Base-by-base conservation (phyloP, 495 filamentous ascomycete species). In the Ramalina intermedia region DNA sequence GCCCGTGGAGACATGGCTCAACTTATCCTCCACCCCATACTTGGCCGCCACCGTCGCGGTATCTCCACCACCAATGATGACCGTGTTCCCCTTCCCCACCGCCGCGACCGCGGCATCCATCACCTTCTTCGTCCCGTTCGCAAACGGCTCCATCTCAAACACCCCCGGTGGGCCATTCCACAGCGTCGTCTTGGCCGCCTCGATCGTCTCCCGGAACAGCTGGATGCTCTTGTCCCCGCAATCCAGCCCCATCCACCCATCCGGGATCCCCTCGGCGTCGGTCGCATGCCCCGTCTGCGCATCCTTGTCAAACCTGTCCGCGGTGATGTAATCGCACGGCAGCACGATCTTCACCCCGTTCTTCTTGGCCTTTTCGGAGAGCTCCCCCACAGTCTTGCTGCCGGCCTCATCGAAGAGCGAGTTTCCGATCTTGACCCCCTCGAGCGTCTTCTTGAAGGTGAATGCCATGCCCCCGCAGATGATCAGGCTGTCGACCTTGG, bases 381-480 rank as follows among this genome's bases (percentile, higher is more conserved):
- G 74, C 52, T 85, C 74, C 49, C 69, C 80, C 40, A 96, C 93
- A 17, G 83, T 94, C 82, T 96, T 89, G 73, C 83, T 78, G 48
- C 91, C 91, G 17, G 79, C 84, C 70, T 96, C 89, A 63, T 99
- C 91, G 65, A 94, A 99, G 48, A 96, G 75, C 39, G 78, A 84
- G 74, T 79, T 86, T 43, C 91, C 91, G 56, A 99, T 99, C 69
- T 80, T 75, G 47, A 98, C 79, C 60, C 74, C 71, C 68, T 96
- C 79, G 37, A 96, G 74, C 37, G 87, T 90, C 78, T 98, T 98
- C 81, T 96, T 96, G 79, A 99, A 96, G 52, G 91, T 99, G 78
- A 96, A 99, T 26, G 91, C 87, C 91, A 99, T 99, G 55, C 82
- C 91, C 55, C 91, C 91, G 61, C 89, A 94, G 72, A 99, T 85